These are phyloP conservation scores for Ichthyophthirius multifiliis DNA, from an alignment of 169 alveolate genomes.

Conservation along the genomic window DNA sequence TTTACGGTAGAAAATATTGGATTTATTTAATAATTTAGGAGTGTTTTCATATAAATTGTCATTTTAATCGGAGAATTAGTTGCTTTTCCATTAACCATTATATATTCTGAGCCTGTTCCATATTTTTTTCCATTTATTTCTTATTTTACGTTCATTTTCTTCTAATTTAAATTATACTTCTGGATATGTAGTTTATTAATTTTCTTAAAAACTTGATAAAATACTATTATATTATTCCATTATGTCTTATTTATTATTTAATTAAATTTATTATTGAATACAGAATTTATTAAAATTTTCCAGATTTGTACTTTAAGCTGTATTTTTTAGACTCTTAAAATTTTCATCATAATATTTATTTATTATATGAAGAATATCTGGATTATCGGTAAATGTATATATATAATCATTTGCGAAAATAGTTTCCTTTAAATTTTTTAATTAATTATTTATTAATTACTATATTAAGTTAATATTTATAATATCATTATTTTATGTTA, in stretches of 20 bases:
- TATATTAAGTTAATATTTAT: not conserved
- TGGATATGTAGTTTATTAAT: not conserved
- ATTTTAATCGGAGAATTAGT: not conserved
- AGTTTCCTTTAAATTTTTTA: not conserved
- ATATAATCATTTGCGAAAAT: not conserved
- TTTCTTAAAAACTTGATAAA: not conserved
- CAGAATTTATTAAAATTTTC: not conserved
- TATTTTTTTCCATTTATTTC: slow-evolving; percentile 1
- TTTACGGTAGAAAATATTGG: not conserved
- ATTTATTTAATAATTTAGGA: not conserved
- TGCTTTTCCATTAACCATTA: not conserved
- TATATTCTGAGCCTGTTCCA: slow-evolving; percentile 7
- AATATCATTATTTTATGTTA: not conserved
- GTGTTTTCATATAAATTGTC: not conserved
- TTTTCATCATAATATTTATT: not conserved
- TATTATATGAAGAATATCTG: not conserved
- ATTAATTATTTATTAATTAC: not conserved
- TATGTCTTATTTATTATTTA: not conserved
- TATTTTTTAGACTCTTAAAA: not conserved
- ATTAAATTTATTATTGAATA: not conserved
- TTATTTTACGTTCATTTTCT: not conserved
- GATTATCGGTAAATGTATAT: not conserved
- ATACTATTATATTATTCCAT: not conserved
- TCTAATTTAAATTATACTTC: not conserved
- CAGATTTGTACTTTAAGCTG: not conserved